These are phyloP conservation scores for Pleurotus pulmonarius DNA, from an alignment of 768 basidiomycete genomes.

Conservation along the genomic window DNA sequence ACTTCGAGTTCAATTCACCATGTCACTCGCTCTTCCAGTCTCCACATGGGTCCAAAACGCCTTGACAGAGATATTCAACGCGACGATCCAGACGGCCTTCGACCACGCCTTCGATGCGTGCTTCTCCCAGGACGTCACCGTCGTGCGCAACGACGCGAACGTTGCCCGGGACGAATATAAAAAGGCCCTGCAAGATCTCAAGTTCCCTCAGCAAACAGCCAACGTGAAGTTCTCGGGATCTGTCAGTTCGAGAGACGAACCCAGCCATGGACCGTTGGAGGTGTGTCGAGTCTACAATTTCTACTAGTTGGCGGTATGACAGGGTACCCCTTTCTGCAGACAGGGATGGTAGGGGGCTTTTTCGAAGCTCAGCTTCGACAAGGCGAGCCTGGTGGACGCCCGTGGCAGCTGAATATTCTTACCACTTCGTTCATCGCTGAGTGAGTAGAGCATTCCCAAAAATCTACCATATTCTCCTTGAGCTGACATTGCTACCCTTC, in stretches of 20 bases:
- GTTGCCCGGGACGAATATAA: conserved; percentile 38
- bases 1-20: neutral
- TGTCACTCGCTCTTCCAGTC: conserved; percentile 25
- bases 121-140: conserved; percentile 26
- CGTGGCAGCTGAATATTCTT: conserved; percentile 4
- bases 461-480: neutral
- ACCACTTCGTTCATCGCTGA: conserved; percentile 8
- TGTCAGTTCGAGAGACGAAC: conserved; percentile 16
- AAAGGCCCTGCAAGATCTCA: conserved; percentile 23
- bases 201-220: conserved; percentile 20
- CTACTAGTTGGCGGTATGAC: neutral
- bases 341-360: conserved; percentile 15
- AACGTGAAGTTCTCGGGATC: conserved; percentile 21
- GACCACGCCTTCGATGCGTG: conserved; percentile 35
- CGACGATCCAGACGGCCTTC: conserved; percentile 31
- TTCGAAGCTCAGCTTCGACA: conserved; percentile 6
- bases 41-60: conserved; percentile 33
- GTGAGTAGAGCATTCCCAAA: neutral
- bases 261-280: conserved; percentile 8
- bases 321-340: conserved; percentile 4
- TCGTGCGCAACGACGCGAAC: conserved; percentile 35
- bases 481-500: neutral
- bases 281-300: neutral
- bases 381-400: conserved; percentile 1
- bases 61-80: conserved; percentile 30